Evolutionary conservation across 2,329 filamentous ascomycete species (phyloP), one percentile per base, ranked within the genome.

Genomic region (Neonectria ditissima): DNA sequence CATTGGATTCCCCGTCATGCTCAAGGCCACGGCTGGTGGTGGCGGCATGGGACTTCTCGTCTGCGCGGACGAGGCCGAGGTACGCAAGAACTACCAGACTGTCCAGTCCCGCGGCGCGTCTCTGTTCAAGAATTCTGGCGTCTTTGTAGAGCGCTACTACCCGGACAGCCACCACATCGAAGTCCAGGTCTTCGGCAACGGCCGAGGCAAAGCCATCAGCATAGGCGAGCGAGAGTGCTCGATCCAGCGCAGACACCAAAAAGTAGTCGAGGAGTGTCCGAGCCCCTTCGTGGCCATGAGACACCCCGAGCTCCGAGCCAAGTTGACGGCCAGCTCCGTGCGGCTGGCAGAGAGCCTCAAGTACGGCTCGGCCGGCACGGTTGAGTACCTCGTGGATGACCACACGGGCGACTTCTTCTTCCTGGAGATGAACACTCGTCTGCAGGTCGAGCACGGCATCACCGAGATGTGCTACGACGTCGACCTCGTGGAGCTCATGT

Each of bases 381-480:
- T 80, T 26, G 79, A 91, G 69, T 91, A 87, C 64, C 81, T 92
- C 2, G 87, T 91, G 1, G 89, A 91, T 64, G 87, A 89, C 57
- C 80, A 84, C 53, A 84, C 84, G 0, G 86, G 83, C 0, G 81
- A 87, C 7, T 91, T 89, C 74, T 92, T 80, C 67, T 85, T 84
- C 60, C 73, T 84, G 14, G 83, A 84, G 61, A 83, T 86, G 74
- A 83, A 86, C 81, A 67, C 91, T 0, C 82, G 91, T 9, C 77
- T 94, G 3, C 91, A 94, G 69, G 91, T 94, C 24, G 92, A 94
- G 74, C 92, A 94, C 68, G 91, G 91, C 0, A 89, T 93, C 8
- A 93, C 91, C 0, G 91, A 94, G 74, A 88, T 92, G 85, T 89
- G 92, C 14, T 92, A 90, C 11, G 88, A 87, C 0, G 85, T 92